Evolutionary conservation across 495 filamentous ascomycete species (phyloP), one percentile per base, ranked within the genome.

Genomic region (Letharia columbiana): DNA sequence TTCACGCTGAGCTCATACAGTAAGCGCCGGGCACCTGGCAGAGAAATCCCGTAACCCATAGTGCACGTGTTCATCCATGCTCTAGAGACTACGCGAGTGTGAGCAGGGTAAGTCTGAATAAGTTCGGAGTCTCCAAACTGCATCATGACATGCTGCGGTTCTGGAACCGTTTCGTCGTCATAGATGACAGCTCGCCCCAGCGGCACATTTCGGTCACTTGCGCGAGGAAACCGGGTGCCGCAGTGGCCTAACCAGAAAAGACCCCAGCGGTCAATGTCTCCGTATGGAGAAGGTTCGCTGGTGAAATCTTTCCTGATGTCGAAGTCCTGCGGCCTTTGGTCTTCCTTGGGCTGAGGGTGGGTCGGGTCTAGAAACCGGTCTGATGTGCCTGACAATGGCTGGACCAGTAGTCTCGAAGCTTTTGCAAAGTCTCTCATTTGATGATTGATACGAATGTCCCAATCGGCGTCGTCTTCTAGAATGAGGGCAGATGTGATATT

Each of bases 401-500:
- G 59, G 33, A 61, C 35, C 35, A 61, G 35, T 61, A 40, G 59
- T 17, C 35, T 61, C 40, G 31, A 61, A 28, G 67, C 64, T 28
- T 66, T 54, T 37, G 71, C 64, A 54, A 74, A 49, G 3, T 39
- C 62, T 12, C 60, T 45, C 64, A 72, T 67, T 57, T 71, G 65
- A 23, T 71, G 71, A 13, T 73, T 72, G 17, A 81, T 71, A 7
- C 72, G 71, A 40, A 77, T 71, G 66, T 80, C 78, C 76, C 75
- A 81, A 70, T 80, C 78, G 35, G 77, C 76, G 59, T 80, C 78
- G 69, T 81, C 78, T 70, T 81, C 79, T 50, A 81, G 69, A 47
- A 80, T 76, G 35, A 81, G 67, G 1, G 75, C 76, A 4, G 79
- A 61, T 23, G 59, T 33, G 18, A 61, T 12, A 44, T 61, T 40